Conservation (phyloP, 73 alveolate genomes). For the Diophrys appendiculata region DNA sequence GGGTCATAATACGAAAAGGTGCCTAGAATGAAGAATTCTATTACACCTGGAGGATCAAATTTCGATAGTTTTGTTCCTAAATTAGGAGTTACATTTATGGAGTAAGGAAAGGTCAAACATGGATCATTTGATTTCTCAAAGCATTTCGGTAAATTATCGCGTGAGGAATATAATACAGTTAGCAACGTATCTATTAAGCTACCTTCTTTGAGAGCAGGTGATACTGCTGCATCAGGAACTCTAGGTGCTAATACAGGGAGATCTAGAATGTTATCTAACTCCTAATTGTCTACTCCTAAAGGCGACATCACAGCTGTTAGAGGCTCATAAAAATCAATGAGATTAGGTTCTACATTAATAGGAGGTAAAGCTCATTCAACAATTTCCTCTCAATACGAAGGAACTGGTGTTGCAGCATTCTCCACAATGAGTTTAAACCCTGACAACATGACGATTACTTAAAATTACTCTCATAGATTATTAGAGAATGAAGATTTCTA, state of each 20-base stretch:
- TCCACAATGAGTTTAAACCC: neutral
- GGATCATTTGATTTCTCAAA: neutral
- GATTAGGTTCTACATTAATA: neutral
- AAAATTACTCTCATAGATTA: neutral
- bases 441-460: neutral
- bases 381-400: no score
- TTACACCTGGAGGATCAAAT: constrained; percentile 7
- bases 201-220: neutral
- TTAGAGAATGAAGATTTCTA: neutral
- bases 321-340: neutral
- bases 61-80: neutral
- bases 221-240: neutral
- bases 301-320: no score
- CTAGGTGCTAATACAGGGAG: neutral
- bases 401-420: neutral
- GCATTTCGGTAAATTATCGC: neutral
- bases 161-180: neutral
- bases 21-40: constrained; percentile 3
- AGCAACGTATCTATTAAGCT: neutral
- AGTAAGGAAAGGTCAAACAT: neutral
- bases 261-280: neutral
- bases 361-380: neutral
- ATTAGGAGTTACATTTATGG: neutral
- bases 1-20: neutral
- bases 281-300: no score